Conservation (phyloP, 129 eudicot species). For the Centrapalus pauciflorus region DNA sequence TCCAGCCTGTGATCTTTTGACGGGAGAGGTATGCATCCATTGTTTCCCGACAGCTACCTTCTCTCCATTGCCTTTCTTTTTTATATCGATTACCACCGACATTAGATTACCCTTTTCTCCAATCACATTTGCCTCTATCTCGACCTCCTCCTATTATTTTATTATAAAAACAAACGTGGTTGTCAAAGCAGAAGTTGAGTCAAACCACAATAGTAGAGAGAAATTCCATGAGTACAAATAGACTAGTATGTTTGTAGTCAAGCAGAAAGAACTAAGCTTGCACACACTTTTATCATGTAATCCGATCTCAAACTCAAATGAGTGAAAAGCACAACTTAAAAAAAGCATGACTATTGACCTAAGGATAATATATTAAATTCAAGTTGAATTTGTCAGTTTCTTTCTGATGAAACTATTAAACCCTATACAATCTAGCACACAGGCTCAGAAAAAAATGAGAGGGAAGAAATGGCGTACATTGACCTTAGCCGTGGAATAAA, state of each 20-base stretch:
- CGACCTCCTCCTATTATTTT: conserved; percentile 23
- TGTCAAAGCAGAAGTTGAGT: not conserved
- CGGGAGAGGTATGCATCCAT: conserved; percentile 21
- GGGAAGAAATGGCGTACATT: conserved; percentile 10
- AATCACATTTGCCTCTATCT: conserved; percentile 28
- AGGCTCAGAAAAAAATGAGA: not conserved
- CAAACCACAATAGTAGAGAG: not conserved
- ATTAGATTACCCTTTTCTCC: conserved; percentile 18
- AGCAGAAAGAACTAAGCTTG: not conserved
- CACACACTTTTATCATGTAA: no score
- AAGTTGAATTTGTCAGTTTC: not conserved
- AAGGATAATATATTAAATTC: not conserved
- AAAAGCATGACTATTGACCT: not conserved
- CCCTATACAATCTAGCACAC: not conserved
- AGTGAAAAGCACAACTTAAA: not conserved
- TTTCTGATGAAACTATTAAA: not conserved
- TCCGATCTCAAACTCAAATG: not conserved
- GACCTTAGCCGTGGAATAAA: conserved; percentile 15
- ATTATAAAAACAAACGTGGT: not conserved
- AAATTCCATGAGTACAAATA: not conserved
- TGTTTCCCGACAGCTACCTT: conserved; percentile 23
- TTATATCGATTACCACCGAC: conserved; percentile 16
- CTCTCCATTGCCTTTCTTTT: conserved; percentile 22
- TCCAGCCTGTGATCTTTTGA: conserved; percentile 11
- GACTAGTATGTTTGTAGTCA: not conserved